Percentiles rank a stretch among this genome's conserved stretches.
phyloP scores from a whole-genome alignment of 768 basidiomycete species.

The Rickenella mellea region DNA sequence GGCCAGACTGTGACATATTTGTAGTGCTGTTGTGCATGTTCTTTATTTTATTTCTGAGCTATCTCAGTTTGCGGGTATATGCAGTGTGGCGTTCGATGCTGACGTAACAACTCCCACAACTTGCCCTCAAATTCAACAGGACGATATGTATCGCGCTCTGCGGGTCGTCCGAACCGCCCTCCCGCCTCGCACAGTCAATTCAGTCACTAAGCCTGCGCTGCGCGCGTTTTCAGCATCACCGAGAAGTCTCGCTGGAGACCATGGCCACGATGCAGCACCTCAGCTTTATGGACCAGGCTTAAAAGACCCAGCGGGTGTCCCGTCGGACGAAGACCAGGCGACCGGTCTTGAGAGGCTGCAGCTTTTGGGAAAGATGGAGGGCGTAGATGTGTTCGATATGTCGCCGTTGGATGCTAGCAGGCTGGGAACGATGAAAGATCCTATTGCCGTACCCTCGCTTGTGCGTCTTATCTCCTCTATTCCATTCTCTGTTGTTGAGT shows the following conservation, averaged over 20 bases:
- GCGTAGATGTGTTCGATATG: constrained; percentile 84
- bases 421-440: constrained; percentile 80
- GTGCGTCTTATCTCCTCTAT: constrained; percentile 37
- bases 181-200: too few species aligned
- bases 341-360: constrained; percentile 97
- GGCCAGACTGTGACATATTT: too few species aligned
- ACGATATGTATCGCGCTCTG: too few species aligned
- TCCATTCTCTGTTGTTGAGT: neutral
- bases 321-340: constrained; percentile 82
- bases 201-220: too few species aligned
- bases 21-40: too few species aligned
- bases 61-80: too few species aligned
- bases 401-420: constrained; percentile 76
- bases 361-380: constrained; percentile 79
- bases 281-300: constrained; percentile 64
- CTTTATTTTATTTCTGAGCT: too few species aligned
- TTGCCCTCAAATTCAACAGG: too few species aligned
- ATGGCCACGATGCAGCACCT: constrained; percentile 45
- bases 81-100: too few species aligned
- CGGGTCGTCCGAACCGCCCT: too few species aligned
- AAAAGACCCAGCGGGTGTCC: constrained; percentile 50
- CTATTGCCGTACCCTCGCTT: constrained; percentile 78
- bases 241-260: constrained; percentile 39
- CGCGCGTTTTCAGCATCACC: constrained; percentile 55
- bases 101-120: too few species aligned